phyloP scores from a whole-genome alignment of 768 basidiomycete species.

The Trametes maxima region DNA sequence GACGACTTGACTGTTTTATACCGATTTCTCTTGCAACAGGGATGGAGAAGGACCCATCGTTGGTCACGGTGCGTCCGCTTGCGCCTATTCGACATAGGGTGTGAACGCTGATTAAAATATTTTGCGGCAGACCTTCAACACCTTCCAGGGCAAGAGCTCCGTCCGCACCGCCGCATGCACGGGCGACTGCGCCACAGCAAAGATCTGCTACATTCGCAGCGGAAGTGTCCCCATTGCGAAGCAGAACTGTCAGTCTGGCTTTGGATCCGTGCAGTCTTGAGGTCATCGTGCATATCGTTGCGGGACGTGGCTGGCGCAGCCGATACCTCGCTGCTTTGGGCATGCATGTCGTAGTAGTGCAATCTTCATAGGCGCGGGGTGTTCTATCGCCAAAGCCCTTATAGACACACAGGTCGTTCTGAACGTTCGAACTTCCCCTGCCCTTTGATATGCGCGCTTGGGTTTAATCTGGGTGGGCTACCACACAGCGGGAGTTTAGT shows the following conservation, averaged over 20 bases:
- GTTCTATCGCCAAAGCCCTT: neutral
- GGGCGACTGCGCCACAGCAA: conserved; percentile 62
- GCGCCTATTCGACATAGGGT: neutral
- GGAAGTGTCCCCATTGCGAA: conserved; percentile 64
- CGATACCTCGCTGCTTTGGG: too few species aligned
- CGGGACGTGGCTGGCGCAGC: neutral
- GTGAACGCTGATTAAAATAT: neutral
- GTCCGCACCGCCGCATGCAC: conserved; percentile 56
- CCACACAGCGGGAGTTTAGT: too few species aligned
- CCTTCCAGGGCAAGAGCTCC: conserved; percentile 72
- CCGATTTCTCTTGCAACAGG: conserved; percentile 38
- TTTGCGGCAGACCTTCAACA: conserved; percentile 57
- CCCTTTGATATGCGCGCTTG: too few species aligned
- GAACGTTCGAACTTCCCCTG: too few species aligned
- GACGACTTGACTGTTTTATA: too few species aligned
- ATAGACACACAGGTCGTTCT: too few species aligned
- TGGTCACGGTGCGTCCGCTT: conserved; percentile 52
- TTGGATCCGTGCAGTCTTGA: conserved; percentile 59
- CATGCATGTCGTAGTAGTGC: too few species aligned
- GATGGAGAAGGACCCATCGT: conserved; percentile 56
- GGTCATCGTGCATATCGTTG: neutral
- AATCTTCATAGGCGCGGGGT: too few species aligned
- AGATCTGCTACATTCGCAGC: conserved; percentile 77
- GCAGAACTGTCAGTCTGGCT: conserved; percentile 62
- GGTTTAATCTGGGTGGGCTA: too few species aligned